Percentiles rank a stretch among this genome's conserved stretches.
Evolutionary conservation across 345 rosid species (phyloP).

Genomic region (Eucalyptus curtisii): DNA sequence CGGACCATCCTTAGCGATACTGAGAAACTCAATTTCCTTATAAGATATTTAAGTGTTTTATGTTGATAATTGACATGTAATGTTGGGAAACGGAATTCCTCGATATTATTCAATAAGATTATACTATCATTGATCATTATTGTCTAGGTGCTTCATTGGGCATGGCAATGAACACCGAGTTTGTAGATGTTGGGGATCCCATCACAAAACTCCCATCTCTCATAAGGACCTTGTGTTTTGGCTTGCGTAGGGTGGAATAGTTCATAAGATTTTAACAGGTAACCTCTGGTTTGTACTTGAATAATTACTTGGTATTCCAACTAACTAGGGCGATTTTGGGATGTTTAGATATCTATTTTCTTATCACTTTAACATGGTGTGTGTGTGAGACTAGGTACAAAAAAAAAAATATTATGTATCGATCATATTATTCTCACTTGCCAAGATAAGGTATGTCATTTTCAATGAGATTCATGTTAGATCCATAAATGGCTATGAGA

Average conservation of each 20-base stretch:
- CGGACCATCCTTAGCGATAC: fast-evolving
- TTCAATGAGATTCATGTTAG: neutral
- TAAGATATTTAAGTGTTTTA: neutral
- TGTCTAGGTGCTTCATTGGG: fast-evolving
- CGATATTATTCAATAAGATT: fast-evolving
- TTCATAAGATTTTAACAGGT: fast-evolving
- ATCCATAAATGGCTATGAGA: neutral
- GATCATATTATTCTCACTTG: neutral
- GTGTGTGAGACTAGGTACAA: neutral
- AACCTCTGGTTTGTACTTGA: no score
- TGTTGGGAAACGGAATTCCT: neutral
- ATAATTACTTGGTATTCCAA: no score
- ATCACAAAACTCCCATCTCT: no score
- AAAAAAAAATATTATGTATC: neutral
- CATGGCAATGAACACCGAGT: fast-evolving
- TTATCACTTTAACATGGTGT: neutral
- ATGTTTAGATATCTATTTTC: neutral
- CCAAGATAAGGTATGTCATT: neutral
- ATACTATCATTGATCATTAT: fast-evolving
- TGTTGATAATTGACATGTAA: fast-evolving
- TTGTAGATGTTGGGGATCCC: no score
- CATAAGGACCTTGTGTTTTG: no score
- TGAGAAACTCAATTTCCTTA: fast-evolving
- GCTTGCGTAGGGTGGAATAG: no score
- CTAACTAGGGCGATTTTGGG: fast-evolving